phyloP scores from a whole-genome alignment of 768 basidiomycete genomes.

The Ephemerocybe angulata region DNA sequence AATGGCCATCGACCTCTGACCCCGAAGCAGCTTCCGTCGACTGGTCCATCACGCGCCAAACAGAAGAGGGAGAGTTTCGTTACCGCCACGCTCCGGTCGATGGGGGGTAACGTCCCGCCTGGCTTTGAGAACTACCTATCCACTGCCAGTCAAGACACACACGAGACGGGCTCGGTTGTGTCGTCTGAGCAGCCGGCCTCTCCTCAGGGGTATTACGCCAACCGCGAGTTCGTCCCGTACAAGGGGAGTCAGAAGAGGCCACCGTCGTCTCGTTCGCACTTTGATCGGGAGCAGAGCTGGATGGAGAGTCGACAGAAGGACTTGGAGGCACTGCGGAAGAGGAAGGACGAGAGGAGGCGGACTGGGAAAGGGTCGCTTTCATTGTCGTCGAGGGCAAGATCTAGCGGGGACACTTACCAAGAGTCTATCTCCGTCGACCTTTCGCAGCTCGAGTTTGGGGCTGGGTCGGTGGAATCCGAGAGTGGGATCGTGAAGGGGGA shows the following conservation, averaged over 20 bases:
- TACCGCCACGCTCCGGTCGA: not conserved
- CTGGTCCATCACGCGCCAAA: not conserved
- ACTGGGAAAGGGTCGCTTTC: not conserved
- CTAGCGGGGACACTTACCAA: too few species aligned
- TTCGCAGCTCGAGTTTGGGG: not conserved
- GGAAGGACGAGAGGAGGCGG: constrained; percentile 23
- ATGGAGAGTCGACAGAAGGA: constrained; percentile 28
- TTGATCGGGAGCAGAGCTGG: constrained; percentile 22
- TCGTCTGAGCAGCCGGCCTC: too few species aligned
- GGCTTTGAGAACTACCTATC: not conserved
- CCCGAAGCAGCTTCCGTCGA: too few species aligned
- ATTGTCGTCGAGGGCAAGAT: not conserved
- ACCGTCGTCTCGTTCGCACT: not conserved
- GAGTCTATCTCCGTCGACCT: not conserved
- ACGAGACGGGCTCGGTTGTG: too few species aligned
- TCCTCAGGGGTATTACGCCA: constrained; percentile 3
- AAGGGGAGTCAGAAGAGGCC: not conserved
- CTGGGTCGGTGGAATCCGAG: not conserved
- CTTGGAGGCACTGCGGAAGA: constrained; percentile 26
- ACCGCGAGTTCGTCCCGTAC: not conserved
- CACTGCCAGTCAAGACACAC: not conserved
- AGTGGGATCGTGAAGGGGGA: not conserved
- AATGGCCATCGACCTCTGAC: too few species aligned
- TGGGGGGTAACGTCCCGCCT: not conserved
- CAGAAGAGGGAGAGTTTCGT: not conserved